Evolutionary conservation across 129 eudicot genomes (phyloP).

Genomic region (Saposhnikovia divaricata): DNA sequence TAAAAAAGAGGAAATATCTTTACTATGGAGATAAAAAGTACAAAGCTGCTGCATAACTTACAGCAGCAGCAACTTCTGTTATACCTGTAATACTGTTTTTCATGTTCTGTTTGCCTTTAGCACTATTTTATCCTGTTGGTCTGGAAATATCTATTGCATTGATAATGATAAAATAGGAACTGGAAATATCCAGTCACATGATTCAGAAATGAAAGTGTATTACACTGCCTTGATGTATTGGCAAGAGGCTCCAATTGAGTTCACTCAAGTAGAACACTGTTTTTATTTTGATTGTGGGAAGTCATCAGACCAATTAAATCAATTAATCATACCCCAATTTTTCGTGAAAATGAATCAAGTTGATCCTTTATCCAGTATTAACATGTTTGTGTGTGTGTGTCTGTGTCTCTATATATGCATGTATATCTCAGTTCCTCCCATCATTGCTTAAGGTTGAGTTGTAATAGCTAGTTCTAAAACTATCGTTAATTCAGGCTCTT

Average conservation of each 20-base stretch:
- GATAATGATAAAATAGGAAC: neutral
- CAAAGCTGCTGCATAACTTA: neutral
- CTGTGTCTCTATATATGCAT: neutral
- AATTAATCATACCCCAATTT: neutral
- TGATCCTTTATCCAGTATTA: neutral
- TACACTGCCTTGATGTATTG: neutral
- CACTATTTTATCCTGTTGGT: neutral
- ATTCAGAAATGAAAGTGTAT: neutral
- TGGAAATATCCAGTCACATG: neutral
- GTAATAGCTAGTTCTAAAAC: neutral
- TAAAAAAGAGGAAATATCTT: neutral
- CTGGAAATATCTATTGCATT: neutral
- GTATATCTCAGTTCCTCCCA: neutral
- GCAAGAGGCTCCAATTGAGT: neutral
- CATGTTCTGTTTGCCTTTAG: neutral
- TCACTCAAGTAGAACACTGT: neutral
- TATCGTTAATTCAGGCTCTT: neutral
- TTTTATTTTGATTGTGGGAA: no score
- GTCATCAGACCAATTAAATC: neutral
- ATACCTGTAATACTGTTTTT: neutral
- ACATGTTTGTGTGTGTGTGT: neutral
- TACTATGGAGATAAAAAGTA: neutral
- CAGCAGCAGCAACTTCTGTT: neutral
- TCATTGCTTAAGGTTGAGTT: neutral
- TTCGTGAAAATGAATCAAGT: neutral